Evolutionary conservation across 2,329 filamentous ascomycete species (phyloP).

Genomic region (Stenocarpella maydis): DNA sequence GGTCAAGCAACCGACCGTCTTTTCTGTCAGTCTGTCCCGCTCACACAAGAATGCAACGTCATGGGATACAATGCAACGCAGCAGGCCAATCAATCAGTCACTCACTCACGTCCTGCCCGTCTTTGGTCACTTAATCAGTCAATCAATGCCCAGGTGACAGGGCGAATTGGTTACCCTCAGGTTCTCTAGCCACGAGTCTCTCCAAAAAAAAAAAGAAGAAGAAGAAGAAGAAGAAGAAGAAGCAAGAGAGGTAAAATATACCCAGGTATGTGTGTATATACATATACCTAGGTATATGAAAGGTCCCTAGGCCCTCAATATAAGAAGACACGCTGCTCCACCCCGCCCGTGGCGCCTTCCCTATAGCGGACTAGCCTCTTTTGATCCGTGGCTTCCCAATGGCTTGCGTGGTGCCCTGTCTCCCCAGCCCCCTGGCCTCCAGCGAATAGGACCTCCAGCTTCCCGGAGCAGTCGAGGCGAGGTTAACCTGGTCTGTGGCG

Average conservation of each 20-base stretch:
- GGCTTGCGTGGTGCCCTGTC: conserved; percentile 11
- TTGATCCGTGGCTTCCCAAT: conserved; percentile 18
- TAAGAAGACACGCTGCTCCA: conserved; percentile 16
- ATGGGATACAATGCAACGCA: conserved; percentile 16
- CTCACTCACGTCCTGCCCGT: neutral
- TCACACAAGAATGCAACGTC: neutral
- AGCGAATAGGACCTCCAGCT: conserved; percentile 20
- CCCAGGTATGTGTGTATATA: too few relatives aligned
- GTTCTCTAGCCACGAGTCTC: neutral
- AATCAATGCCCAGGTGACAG: too few relatives aligned
- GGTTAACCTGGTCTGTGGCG: conserved; percentile 7
- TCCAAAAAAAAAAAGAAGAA: neutral
- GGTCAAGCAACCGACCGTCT: too few relatives aligned
- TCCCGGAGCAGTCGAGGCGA: conserved; percentile 12
- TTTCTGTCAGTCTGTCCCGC: neutral
- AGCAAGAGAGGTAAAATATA: too few relatives aligned
- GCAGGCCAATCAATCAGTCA: neutral
- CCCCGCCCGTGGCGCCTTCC: neutral
- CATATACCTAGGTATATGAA: too few relatives aligned
- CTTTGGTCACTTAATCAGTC: neutral
- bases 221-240: too few relatives aligned
- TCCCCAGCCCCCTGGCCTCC: neutral
- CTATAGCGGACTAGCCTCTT: conserved; percentile 4
- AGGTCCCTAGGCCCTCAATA: too few relatives aligned
- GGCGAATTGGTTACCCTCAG: too few relatives aligned